phyloP scores from a whole-genome alignment of 2,329 filamentous ascomycete genomes.

The Passalora sequoiae region DNA sequence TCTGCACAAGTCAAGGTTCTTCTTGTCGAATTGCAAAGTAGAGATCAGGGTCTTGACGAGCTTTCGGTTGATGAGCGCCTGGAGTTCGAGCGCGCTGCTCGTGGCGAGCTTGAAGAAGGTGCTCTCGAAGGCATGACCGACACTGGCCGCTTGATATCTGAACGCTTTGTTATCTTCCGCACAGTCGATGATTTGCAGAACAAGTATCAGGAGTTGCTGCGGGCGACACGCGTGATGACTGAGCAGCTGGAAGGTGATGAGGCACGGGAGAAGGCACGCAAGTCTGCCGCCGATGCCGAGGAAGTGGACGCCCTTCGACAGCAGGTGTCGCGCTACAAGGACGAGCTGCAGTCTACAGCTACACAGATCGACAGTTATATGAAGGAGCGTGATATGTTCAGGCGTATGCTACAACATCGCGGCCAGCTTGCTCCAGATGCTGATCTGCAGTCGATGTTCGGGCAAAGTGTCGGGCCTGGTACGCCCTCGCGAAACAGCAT shows the following conservation, averaged over 20 bases:
- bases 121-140: conserved; percentile 70
- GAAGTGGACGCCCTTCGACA: conserved; percentile 69
- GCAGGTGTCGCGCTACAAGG: conserved; percentile 71
- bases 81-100: conserved; percentile 71
- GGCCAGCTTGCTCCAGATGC: conserved; percentile 54
- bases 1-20: conserved; percentile 87
- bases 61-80: conserved; percentile 66
- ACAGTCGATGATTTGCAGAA: conserved; percentile 77
- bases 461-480: conserved; percentile 57
- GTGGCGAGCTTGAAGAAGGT: conserved; percentile 67
- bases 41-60: conserved; percentile 70
- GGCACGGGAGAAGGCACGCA: conserved; percentile 57
- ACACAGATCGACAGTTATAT: conserved; percentile 88
- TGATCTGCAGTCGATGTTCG: conserved; percentile 65
- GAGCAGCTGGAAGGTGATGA: conserved; percentile 90
- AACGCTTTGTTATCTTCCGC: conserved; percentile 85
- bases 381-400: conserved; percentile 95
- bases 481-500: conserved; percentile 41
- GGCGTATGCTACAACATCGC: conserved; percentile 80
- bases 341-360: conserved; percentile 77
- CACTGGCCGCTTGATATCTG: conserved; percentile 82
- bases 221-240: conserved; percentile 76
- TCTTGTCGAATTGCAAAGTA: conserved; percentile 76
- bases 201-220: conserved; percentile 79
- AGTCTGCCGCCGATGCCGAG: conserved; percentile 51